Base-by-base conservation (phyloP, 768 basidiomycete genomes). In the Tylopilus plumbeoviolaceoides region DNA sequence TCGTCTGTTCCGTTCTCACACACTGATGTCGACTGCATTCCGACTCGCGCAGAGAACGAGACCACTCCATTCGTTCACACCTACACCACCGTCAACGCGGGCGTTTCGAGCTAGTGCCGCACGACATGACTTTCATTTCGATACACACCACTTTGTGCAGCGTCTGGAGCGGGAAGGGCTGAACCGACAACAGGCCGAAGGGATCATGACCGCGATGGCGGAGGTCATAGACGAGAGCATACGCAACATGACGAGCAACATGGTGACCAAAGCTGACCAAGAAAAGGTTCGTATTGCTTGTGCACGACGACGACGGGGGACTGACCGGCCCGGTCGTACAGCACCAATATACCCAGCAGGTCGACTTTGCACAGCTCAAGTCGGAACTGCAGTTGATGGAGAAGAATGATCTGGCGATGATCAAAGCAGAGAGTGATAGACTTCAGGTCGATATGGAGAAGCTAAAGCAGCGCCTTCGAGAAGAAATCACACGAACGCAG, bases 211-310 rank as follows among this genome's bases (percentile, higher is more conserved):
- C 43, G 91, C 95, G 8, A 89, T 99, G 81, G 91, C 93, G 12
- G 92, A 94, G 62, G 95, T 98, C 56, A 93, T 99, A 36, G 92
- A 97, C 70, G 97, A 99, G 76, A 94, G 91, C 66, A 86, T 98
- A 38, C 81, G 87, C 55, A 95, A 94, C 64, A 94, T 99, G 92
- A 91, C 91, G 36, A 85, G 83, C 60, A 93, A 92, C 62, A 89
- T 98, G 86, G 95, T 98, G 54, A 93, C 91, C 6, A 93, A 92
- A 69, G 85, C 91, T 0, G 92, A 97, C 59, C 93, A 97, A 67
- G 95, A 98, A 72, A 98, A 98, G 83, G 95, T 89, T 47, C 35
- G 78, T 66, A 15, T 15, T 6, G 20, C 27, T 10, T 11, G 33
- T 12, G 4, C 12, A 8, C 20, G 23, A 18, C 33, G 43, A 10